These are phyloP conservation scores for Epichloe hybrida DNA, from an alignment of 2,329 filamentous ascomycete genomes.

Conservation along the genomic window DNA sequence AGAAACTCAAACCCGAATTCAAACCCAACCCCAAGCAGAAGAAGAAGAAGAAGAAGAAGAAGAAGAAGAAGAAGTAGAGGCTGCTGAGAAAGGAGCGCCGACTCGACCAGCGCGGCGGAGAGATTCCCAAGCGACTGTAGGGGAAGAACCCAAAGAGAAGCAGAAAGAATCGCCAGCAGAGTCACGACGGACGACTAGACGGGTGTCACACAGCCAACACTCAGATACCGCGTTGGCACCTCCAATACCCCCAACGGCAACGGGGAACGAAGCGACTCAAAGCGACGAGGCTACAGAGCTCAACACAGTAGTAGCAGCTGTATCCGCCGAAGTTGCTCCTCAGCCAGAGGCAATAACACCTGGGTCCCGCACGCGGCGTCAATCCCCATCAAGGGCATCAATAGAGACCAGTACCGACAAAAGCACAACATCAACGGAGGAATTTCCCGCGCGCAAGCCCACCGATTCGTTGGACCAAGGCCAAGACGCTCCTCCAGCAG, in stretches of 20 bases:
- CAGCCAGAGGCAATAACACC: neutral
- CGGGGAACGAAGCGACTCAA: neutral
- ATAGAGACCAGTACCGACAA: neutral
- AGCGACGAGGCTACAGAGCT: neutral
- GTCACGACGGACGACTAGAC: slow-evolving; percentile 1
- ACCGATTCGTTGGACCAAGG: neutral
- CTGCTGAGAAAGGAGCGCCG: neutral
- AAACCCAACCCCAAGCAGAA: no score
- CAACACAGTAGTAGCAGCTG: neutral
- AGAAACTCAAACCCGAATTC: neutral
- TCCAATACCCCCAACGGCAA: neutral
- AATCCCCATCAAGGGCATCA: slow-evolving; percentile 1
- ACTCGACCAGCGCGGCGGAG: neutral
- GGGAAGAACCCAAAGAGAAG: neutral
- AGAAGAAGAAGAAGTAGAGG: neutral
- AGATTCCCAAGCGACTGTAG: neutral
- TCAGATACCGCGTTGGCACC: neutral
- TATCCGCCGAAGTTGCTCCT: neutral
- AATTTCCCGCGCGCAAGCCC: neutral
- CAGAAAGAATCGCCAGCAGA: neutral
- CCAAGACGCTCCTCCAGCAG: neutral
- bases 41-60: neutral
- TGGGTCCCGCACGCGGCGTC: neutral
- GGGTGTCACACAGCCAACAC: slow-evolving; percentile 4
- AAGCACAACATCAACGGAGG: neutral